A percentile compares a stretch with the other conserved stretches of the same genome.
These are phyloP conservation scores for Schizochytrium sp. DNA, from an alignment of 108 stramenopile genomes.

Conservation along the genomic window DNA sequence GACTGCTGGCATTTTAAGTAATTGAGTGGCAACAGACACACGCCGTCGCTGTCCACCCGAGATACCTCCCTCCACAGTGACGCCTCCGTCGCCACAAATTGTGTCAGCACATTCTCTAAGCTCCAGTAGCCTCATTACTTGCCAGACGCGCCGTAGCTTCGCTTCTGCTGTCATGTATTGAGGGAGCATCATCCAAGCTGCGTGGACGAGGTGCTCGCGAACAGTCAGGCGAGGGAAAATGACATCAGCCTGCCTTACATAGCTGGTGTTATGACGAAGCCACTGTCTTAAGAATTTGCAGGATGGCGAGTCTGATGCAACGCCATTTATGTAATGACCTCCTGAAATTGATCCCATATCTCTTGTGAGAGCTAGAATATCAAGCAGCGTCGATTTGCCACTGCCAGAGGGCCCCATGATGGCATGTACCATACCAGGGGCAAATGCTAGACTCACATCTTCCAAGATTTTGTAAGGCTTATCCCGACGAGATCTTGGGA, in stretches of 20 bases:
- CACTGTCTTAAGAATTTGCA: constrained; percentile 4
- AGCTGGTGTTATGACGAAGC: constrained; percentile 30
- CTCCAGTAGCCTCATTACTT: constrained; percentile 21
- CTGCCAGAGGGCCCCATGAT: constrained; percentile 50
- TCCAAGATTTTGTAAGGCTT: constrained; percentile 25
- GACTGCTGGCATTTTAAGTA: constrained; percentile 71
- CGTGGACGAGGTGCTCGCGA: constrained; percentile 34
- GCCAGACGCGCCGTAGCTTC: constrained; percentile 46
- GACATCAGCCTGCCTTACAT: constrained; percentile 25
- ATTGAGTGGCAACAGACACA: constrained; percentile 70
- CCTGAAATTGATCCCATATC: constrained; percentile 10
- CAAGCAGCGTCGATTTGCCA: constrained; percentile 54
- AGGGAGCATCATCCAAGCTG: constrained; percentile 58
- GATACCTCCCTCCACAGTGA: constrained; percentile 60
- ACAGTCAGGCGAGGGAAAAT: constrained; percentile 39
- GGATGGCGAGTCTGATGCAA: not conserved
- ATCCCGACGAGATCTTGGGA: not conserved
- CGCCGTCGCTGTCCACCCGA: constrained; percentile 76
- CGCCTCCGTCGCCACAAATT: constrained; percentile 55
- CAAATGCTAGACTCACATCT: not conserved
- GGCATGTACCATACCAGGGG: not conserved
- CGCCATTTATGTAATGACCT: constrained; percentile 14
- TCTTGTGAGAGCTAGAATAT: not conserved
- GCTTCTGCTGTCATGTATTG: constrained; percentile 32
- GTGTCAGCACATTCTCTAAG: constrained; percentile 42